Evolutionary conservation across 2,329 filamentous ascomycete species (phyloP).

Genomic region (Xylariales sp.): DNA sequence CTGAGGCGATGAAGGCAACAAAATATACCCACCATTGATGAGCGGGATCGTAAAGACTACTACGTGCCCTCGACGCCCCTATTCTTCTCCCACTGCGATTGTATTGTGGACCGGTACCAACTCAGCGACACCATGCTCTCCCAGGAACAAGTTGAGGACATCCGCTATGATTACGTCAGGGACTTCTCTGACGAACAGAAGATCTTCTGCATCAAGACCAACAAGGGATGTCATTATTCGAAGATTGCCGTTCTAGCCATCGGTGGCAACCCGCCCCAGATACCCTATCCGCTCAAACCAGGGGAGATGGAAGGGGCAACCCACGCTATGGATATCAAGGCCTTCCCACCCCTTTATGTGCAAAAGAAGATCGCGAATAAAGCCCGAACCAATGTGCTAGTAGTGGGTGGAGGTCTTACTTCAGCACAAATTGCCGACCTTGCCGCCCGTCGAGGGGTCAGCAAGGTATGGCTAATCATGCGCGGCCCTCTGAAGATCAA

Average conservation of each 20-base stretch:
- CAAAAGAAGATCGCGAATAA: constrained; percentile 62
- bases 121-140: constrained; percentile 67
- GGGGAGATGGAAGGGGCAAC: constrained; percentile 53
- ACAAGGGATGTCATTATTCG: constrained; percentile 65
- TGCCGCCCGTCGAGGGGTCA: constrained; percentile 71
- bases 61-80: constrained; percentile 72
- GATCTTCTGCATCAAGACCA: constrained; percentile 73
- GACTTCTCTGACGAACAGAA: constrained; percentile 61
- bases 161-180: constrained; percentile 66
- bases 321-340: constrained; percentile 73
- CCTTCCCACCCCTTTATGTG: constrained; percentile 67
- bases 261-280: constrained; percentile 70
- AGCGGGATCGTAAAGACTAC: constrained; percentile 76
- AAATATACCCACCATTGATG: constrained; percentile 67
- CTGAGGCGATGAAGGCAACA: constrained; percentile 51
- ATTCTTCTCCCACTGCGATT: constrained; percentile 71
- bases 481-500: constrained; percentile 71
- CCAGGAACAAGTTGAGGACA: constrained; percentile 69
- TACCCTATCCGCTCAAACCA: constrained; percentile 50
- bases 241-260: constrained; percentile 76
- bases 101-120: constrained; percentile 67
- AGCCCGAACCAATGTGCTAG: constrained; percentile 70
- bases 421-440: constrained; percentile 79
- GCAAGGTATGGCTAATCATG: constrained; percentile 77
- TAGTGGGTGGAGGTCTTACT: constrained; percentile 81